Evolutionary conservation across 2,329 filamentous ascomycete genomes (phyloP).

Genomic region (Curvularia sp.): DNA sequence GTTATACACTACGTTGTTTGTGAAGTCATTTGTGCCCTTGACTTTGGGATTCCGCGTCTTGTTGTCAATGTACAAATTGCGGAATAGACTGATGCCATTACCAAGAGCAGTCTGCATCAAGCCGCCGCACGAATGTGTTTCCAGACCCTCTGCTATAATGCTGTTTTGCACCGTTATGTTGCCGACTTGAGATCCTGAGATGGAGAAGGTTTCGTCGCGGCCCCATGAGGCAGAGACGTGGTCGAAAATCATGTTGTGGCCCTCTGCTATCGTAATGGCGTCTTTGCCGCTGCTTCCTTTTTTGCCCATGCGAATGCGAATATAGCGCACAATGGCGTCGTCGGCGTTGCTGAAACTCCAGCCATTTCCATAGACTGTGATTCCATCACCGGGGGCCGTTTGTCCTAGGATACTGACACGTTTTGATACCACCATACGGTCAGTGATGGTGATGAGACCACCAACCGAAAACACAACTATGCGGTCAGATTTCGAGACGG

Average conservation of each 20-base stretch:
- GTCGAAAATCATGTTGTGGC: constrained; percentile 64
- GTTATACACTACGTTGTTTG: constrained; percentile 62
- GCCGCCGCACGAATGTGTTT: constrained; percentile 62
- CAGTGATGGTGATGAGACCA: constrained; percentile 59
- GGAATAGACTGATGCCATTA: constrained; percentile 59
- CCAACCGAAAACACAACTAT: constrained; percentile 61
- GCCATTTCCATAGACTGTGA: constrained; percentile 64
- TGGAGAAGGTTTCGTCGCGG: constrained; percentile 64
- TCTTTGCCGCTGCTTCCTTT: constrained; percentile 62
- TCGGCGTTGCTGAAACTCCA: constrained; percentile 62
- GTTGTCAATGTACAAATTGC: constrained; percentile 65
- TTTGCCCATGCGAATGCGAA: constrained; percentile 63
- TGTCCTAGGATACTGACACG: constrained; percentile 61
- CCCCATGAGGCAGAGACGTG: constrained; percentile 63
- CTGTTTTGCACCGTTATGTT: constrained; percentile 62
- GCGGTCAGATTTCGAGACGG: constrained; percentile 57
- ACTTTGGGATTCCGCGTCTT: constrained; percentile 66
- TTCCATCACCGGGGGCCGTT: constrained; percentile 59
- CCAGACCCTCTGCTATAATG: constrained; percentile 63
- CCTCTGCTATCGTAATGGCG: constrained; percentile 61
- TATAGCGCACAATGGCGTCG: constrained; percentile 63
- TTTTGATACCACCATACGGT: constrained; percentile 58
- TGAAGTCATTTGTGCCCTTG: constrained; percentile 64
- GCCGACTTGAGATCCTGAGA: constrained; percentile 54
- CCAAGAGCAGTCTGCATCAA: constrained; percentile 59